Conservation (phyloP, 768 basidiomycete genomes). For the Brasilioporus rufonigricans region DNA sequence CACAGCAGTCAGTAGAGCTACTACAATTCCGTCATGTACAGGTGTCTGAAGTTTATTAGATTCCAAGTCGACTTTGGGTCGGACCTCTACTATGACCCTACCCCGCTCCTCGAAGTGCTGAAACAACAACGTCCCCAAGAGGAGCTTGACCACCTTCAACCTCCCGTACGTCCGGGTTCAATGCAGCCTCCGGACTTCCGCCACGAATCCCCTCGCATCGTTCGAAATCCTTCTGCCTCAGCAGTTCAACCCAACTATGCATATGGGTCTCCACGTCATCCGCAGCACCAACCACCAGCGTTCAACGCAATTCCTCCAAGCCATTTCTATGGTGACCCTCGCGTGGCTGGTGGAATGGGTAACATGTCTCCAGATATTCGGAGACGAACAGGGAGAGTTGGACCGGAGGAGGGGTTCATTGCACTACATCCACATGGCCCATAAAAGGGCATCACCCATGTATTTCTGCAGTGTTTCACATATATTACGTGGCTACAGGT, state of each 20-base stretch:
- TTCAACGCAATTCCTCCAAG: constrained; percentile 37
- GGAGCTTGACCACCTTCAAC: constrained; percentile 23
- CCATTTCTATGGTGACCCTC: constrained; percentile 42
- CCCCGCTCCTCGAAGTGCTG: constrained; percentile 52
- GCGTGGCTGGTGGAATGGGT: constrained; percentile 32
- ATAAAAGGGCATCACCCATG: constrained; percentile 8
- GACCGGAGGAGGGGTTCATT: constrained; percentile 34
- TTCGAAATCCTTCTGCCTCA: constrained; percentile 30
- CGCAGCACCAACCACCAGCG: constrained; percentile 24
- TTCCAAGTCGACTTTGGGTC: constrained; percentile 76
- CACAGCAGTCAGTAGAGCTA: constrained; percentile 64
- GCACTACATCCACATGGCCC: constrained; percentile 27
- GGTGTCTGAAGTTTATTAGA: constrained; percentile 34
- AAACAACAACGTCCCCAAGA: constrained; percentile 35
- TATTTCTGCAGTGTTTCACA: constrained; percentile 1
- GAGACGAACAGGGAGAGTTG: constrained; percentile 29
- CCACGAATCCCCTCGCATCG: constrained; percentile 34
- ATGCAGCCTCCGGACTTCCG: constrained; percentile 36
- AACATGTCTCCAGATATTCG: constrained; percentile 36
- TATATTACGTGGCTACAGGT: not conserved
- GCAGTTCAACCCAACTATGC: constrained; percentile 27
- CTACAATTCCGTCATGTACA: not conserved
- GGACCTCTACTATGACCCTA: constrained; percentile 71
- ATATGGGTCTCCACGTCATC: constrained; percentile 34
- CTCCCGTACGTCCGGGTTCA: constrained; percentile 19